Percentiles rank a stretch among this genome's conserved stretches.
phyloP scores from a whole-genome alignment of 1,284 basidiomycete genomes.

The Hortiboletus rubellus region DNA sequence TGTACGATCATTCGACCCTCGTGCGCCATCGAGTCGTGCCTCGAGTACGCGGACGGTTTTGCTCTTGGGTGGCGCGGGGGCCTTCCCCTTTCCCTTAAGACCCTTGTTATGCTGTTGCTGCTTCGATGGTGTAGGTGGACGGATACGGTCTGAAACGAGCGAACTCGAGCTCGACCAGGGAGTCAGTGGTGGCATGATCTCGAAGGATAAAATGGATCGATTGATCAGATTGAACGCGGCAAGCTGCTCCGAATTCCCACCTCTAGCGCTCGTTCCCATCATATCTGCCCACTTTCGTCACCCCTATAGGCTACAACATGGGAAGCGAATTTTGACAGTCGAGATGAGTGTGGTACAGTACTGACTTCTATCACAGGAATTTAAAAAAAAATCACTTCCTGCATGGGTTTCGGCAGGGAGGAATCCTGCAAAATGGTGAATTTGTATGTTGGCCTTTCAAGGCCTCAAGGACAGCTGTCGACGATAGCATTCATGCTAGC shows the following conservation, averaged over 20 bases:
- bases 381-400: no score
- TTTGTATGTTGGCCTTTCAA: no score
- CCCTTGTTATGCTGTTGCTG: slow-evolving; percentile 27
- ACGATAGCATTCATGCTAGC: no score
- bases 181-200: slow-evolving; percentile 13
- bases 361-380: no score
- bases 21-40: slow-evolving; percentile 39
- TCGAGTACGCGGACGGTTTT: slow-evolving; percentile 46
- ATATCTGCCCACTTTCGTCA: no score
- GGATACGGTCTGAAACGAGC: slow-evolving; percentile 50
- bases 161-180: slow-evolving; percentile 27
- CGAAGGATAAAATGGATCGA: background rate
- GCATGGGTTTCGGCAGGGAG: no score
- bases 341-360: no score
- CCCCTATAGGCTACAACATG: no score
- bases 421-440: no score
- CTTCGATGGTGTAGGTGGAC: slow-evolving; percentile 26
- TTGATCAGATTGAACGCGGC: background rate
- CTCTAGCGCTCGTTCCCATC: background rate
- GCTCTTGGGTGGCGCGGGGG: slow-evolving; percentile 41
- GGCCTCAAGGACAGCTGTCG: no score
- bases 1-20: slow-evolving; percentile 31
- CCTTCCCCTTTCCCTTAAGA: slow-evolving; percentile 36
- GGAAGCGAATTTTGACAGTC: no score
- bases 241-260: background rate